Base-by-base conservation (phyloP, 345 rosid species). In the Acer negundo region DNA sequence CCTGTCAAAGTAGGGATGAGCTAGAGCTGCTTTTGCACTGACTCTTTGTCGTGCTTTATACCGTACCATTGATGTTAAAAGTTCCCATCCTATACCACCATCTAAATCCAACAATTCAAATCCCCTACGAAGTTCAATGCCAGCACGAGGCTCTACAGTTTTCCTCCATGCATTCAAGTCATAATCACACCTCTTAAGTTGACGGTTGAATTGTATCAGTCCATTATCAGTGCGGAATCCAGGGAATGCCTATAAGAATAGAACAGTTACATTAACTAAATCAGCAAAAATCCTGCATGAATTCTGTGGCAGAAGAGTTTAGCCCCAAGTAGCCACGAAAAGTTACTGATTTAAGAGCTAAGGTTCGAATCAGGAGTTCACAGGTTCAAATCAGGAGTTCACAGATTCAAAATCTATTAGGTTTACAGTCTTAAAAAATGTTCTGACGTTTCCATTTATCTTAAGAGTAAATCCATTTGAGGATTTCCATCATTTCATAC, bases 201-300 rank as follows among this genome's bases (percentile, higher is more conserved):
- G 98, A 62, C 97, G 97, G 79, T 94, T 96, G 86, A 96, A 92
- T 83, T 94, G 99, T 79, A 94, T 94, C 72, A 96, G 92, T 84
- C 80, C 77, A 64, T 87, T 94, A 81, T 96, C 99, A 19, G 91
- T 83, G n/a, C 95, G 87, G n/a, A 96, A 82, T 51, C 94, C 89
- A 31, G 97, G 97, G 81, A 96, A 88, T 55, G 90, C 94, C 97
- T 92, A 86, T 38, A 75, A 69, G 10, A 62, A 69, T 61, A 62
- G 55, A 71, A 72, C 19, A 13, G 17, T 58, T 65, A 61, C 17
- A 38, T 72, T 42, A 72, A 72, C 77, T 28, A 62, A 62, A 63
- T 53, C 67, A 15, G 61, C 7, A 76, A 28, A 49, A 1, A 64
- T 46, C 65, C 40, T 72, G 28, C 58, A 46, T 23, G 55, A n/a